Conservation (phyloP, 306 rosid genomes). For the Gastrolobium bilobum region DNA sequence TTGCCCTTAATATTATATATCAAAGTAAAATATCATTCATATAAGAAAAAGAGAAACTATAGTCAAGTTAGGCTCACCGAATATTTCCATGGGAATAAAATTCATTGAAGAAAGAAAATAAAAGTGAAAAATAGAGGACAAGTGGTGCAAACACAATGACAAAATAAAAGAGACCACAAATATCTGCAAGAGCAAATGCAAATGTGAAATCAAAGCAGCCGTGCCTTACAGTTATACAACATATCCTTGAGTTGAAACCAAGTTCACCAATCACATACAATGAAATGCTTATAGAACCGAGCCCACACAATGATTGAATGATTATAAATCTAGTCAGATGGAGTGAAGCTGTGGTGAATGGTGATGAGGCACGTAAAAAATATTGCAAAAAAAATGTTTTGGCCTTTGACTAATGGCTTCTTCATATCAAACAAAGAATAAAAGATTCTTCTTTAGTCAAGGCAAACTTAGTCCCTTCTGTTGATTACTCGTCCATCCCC, state of each 20-base stretch:
- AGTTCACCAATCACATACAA: constrained; percentile 41
- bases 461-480: constrained; percentile 2
- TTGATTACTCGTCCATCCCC: constrained; percentile 13
- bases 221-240: constrained; percentile 11
- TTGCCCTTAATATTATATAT: constrained; percentile 31
- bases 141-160: background rate
- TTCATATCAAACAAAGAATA: constrained; percentile 30
- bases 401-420: constrained; percentile 3
- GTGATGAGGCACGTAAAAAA: constrained; percentile 25
- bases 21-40: constrained; percentile 27
- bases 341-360: constrained; percentile 3
- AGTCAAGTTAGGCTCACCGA: constrained; percentile 36
- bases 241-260: constrained; percentile 35
- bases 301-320: background rate
- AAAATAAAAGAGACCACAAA: background rate
- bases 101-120: constrained; percentile 10
- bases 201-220: constrained; percentile 33
- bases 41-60: background rate
- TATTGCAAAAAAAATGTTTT: background rate
- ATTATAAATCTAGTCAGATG: constrained; percentile 38
- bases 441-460: constrained; percentile 8
- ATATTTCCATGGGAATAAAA: constrained; percentile 42
- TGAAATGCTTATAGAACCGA: too few relatives aligned
- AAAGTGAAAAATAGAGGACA: constrained; percentile 32
- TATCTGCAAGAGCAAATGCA: constrained; percentile 37